Evolutionary conservation across 108 stramenopile species (phyloP).

Genomic region (Fragilariopsis cylindrus): DNA sequence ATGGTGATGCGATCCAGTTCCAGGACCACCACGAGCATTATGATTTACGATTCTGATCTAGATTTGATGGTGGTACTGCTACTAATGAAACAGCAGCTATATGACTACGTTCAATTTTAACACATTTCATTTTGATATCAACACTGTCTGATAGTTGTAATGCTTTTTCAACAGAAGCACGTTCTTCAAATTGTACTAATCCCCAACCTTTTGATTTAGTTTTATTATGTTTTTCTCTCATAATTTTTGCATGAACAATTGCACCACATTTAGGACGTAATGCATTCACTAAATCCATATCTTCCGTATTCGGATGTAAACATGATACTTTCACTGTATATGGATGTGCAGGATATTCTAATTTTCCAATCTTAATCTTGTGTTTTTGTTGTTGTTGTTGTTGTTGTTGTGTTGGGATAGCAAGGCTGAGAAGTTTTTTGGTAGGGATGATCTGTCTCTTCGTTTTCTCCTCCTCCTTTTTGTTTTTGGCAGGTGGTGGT

Average conservation of each 20-base stretch:
- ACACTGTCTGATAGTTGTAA: slow-evolving; percentile 62
- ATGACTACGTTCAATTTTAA: slow-evolving; percentile 75
- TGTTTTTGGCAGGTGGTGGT: background rate
- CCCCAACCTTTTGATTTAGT: slow-evolving; percentile 81
- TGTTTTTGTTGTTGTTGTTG: slow-evolving; percentile 48
- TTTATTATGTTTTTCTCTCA: slow-evolving; percentile 75
- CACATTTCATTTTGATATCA: slow-evolving; percentile 62
- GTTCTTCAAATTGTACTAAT: slow-evolving; percentile 85
- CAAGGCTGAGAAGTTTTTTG: no score
- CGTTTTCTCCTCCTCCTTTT: slow-evolving; percentile 1
- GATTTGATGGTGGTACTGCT: slow-evolving; percentile 80
- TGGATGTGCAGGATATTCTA: slow-evolving; percentile 88
- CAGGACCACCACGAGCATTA: slow-evolving; percentile 19
- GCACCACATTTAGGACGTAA: slow-evolving; percentile 67
- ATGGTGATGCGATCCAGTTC: slow-evolving; percentile 82
- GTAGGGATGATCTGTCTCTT: background rate
- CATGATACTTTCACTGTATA: slow-evolving; percentile 84
- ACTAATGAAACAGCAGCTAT: slow-evolving; percentile 74
- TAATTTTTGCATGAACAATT: slow-evolving; percentile 81
- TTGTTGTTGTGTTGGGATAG: no score
- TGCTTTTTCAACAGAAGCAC: slow-evolving; percentile 78
- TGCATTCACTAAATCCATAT: slow-evolving; percentile 85
- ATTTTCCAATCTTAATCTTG: slow-evolving; percentile 73
- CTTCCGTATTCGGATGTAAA: slow-evolving; percentile 61
- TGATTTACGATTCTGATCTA: slow-evolving; percentile 37